Evolutionary conservation across 257 asterid genomes (phyloP).

Genomic region (Avicennia marina): DNA sequence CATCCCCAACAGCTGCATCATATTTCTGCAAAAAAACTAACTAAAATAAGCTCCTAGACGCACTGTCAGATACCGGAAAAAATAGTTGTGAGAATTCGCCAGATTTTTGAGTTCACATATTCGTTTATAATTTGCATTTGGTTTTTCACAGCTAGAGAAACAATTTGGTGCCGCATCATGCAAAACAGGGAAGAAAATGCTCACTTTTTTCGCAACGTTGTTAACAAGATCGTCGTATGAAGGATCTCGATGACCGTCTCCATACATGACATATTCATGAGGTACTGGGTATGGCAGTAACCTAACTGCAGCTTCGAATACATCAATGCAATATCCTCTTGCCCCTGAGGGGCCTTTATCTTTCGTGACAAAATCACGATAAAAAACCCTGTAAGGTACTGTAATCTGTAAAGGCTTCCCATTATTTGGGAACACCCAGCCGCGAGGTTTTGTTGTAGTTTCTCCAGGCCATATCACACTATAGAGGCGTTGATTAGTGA

Average conservation of each 20-base stretch:
- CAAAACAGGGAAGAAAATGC: conserved; percentile 15
- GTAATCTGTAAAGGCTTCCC: conserved; percentile 58
- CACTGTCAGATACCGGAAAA: too few relatives aligned
- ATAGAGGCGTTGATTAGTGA: conserved; percentile 32
- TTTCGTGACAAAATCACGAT: conserved; percentile 47
- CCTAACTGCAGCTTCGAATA: conserved; percentile 68
- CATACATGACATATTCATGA: conserved; percentile 52
- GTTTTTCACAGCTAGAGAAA: too few relatives aligned
- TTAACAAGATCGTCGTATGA: conserved; percentile 35
- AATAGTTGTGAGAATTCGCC: too few relatives aligned
- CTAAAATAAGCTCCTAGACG: too few relatives aligned
- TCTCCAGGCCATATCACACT: conserved; percentile 76
- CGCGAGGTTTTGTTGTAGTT: conserved; percentile 49
- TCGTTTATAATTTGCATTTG: too few relatives aligned
- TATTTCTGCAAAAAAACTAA: conserved; percentile 54
- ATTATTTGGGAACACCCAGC: conserved; percentile 77
- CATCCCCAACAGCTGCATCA: conserved; percentile 86
- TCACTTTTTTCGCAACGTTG: conserved; percentile 47
- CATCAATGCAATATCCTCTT: conserved; percentile 66
- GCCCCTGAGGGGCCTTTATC: conserved; percentile 64
- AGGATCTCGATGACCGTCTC: conserved; percentile 68
- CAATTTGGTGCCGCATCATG: too few relatives aligned
- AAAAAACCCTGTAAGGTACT: conserved; percentile 53
- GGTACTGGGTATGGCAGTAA: conserved; percentile 68
- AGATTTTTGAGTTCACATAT: too few relatives aligned